Evolutionary conservation across 2,329 filamentous ascomycete genomes (phyloP).

Genomic region (Pestalotiopsis sp.): DNA sequence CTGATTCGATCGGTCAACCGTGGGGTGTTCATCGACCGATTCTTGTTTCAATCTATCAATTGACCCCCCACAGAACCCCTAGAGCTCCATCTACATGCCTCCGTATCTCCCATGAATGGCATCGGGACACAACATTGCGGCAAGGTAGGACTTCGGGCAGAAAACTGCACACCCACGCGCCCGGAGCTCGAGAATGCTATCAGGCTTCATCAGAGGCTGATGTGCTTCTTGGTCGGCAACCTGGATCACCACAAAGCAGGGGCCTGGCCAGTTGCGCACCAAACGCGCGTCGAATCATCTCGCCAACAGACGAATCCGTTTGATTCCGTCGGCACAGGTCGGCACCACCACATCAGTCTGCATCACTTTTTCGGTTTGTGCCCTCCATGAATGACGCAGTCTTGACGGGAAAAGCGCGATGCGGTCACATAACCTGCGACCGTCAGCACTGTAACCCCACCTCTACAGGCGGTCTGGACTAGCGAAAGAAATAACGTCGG

Average conservation of each 20-base stretch:
- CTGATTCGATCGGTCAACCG: not conserved
- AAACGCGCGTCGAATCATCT: conserved; percentile 5
- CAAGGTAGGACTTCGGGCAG: not conserved
- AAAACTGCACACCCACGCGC: conserved; percentile 1
- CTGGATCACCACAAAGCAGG: not conserved
- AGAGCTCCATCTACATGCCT: not conserved
- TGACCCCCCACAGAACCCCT: not conserved
- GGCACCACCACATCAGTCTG: not conserved
- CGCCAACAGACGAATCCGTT: not conserved
- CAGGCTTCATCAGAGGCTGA: not conserved
- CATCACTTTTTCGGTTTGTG: not conserved
- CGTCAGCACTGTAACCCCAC: conserved; percentile 8
- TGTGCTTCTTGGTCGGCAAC: not conserved
- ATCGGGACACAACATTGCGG: not conserved
- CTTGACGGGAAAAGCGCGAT: not conserved
- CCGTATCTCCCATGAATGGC: not conserved
- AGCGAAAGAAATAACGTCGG: not conserved
- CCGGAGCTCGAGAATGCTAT: not conserved
- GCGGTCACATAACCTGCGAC: conserved; percentile 9
- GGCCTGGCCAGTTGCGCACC: not conserved
- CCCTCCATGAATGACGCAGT: not conserved
- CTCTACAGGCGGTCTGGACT: conserved; percentile 1
- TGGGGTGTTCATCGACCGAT: conserved; percentile 2
- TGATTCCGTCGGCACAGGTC: not conserved
- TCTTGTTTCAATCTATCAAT: not conserved